phyloP scores from a whole-genome alignment of 2,329 filamentous ascomycete genomes.

The Chaetomiaceae sp. region DNA sequence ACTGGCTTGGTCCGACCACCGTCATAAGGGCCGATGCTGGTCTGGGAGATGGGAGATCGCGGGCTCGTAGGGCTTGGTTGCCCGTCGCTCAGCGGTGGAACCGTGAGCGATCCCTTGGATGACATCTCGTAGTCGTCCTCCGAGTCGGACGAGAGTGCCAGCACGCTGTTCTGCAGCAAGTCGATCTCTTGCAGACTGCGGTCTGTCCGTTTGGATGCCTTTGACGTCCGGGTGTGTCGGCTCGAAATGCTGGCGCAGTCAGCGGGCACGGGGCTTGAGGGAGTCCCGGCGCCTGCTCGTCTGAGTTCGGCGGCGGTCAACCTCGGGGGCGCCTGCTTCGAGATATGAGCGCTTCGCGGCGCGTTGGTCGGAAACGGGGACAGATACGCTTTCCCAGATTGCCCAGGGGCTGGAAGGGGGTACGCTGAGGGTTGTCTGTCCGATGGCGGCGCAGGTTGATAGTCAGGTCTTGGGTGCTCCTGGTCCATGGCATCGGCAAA shows the following conservation, averaged over 20 bases:
- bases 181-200: constrained; percentile 47
- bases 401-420: constrained; percentile 13
- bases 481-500: constrained; percentile 39
- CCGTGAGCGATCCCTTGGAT: constrained; percentile 32
- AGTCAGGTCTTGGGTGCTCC: constrained; percentile 15
- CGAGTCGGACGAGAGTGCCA: constrained; percentile 55
- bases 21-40: constrained; percentile 13
- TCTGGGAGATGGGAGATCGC: constrained; percentile 21
- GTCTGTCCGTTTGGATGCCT: constrained; percentile 45
- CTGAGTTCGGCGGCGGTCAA: constrained; percentile 27
- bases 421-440: constrained; percentile 8
- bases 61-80: constrained; percentile 25
- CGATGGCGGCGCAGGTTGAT: constrained; percentile 4
- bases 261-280: constrained; percentile 32
- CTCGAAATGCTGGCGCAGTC: constrained; percentile 51
- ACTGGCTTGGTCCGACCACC: constrained; percentile 28
- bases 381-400: constrained; percentile 14
- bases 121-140: constrained; percentile 41
- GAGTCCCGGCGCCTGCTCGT: constrained; percentile 25
- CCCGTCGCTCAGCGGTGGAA: constrained; percentile 26
- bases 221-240: constrained; percentile 50
- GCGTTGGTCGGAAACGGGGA: constrained; percentile 17
- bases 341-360: constrained; percentile 2
- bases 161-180: constrained; percentile 49
- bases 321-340: constrained; percentile 12